Evolutionary conservation across 2,329 filamentous ascomycete genomes (phyloP), one percentile per base, ranked within the genome.

Genomic region (Aulographum hederae): DNA sequence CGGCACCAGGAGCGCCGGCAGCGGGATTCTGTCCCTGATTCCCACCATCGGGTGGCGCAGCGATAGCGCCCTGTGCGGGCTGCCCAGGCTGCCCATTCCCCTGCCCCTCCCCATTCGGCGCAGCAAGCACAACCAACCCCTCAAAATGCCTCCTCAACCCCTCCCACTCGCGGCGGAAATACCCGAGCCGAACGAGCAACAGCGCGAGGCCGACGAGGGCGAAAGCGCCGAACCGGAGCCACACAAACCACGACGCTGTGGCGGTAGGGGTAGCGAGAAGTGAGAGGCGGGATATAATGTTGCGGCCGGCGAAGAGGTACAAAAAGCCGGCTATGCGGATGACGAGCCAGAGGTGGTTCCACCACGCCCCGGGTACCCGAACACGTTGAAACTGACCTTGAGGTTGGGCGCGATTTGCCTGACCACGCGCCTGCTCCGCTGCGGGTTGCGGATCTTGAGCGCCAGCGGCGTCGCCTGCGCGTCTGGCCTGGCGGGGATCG

Each of bases 271-370:
- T 18, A 6, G 6, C 26, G 14, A 13, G 6, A 6, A 28, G 16
- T 10, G 26, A 18, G 26, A 18, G 26, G 16, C 14, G 26, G 6
- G 4, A 55, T 56, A n/a, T 23, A n/a, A 23, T 6, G 6, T 6
- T 6, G 57, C 51, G 15, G 58, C 57, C 18, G 18, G 61, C 61
- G 36, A 72, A 60, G 42, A 74, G 59, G 44, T 69, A 73, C 33
- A 64, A 59, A 42, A 73, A 69, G 35, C 66, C 60, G 35, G 67
- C 61, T 14, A 73, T 47, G 6, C 69, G 62, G 30, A 70, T 49
- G 16, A 72, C 58, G 2, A 73, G 56, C 70, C 70, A 75, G 16
- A 64, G 39, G 17, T 64, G 60, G 29, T n/a, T n/a, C n/a, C n/a
- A n/a, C n/a, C 53, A 37, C 13, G 58, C 37, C 28, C 57, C 46